Evolutionary conservation across 164 flowering plant species (phyloP), one percentile per base, ranked within the genome.

Genomic region (Aristolochia contorta): DNA sequence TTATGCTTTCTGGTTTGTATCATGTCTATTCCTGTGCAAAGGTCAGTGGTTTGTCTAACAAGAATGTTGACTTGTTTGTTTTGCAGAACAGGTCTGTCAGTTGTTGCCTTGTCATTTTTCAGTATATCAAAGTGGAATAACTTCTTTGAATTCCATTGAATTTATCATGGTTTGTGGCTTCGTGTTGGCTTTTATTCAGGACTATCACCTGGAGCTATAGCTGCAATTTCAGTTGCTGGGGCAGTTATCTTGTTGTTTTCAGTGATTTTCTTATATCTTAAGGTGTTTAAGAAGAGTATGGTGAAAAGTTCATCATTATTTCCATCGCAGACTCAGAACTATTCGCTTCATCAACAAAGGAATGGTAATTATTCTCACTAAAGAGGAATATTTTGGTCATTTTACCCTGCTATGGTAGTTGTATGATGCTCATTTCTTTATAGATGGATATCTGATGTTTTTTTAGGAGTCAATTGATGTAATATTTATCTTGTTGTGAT

Each of bases 181-280:
- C 58, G 54, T 24, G 18, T 47, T 21, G 22, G 16, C 60, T 25
- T 54, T 52, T 76, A 60, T 78, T 71, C 84, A 91, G 96, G 90
- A 57, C 33, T 83, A 21, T 58, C 79, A 16, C 66, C 71, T 47
- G 90, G 90, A 56, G 84, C 62, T 25, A 74, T 86, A 62, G 91
- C 81, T 61, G 96, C 89, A 54, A 79, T 84, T 71, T 59, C 80
- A 41, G 32, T 84, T 57, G 88, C 71, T 46, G 88, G 12, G 47
- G 68, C 74, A 33, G 75, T 60, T 53, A 80, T 23, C 16, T 51
- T 72, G 45, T 56, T 80, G 21, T 27, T 81, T 53, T 56, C 77
- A 52, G 83, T 72, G 51, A 67, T 58, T 56, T 69, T 71, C 60
- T 12, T 75, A 13, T 83, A 73, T 67, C 1, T 77, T 60, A 69